Evolutionary conservation across 2,329 filamentous ascomycete genomes (phyloP).

Genomic region (Diaporthe ampelina): DNA sequence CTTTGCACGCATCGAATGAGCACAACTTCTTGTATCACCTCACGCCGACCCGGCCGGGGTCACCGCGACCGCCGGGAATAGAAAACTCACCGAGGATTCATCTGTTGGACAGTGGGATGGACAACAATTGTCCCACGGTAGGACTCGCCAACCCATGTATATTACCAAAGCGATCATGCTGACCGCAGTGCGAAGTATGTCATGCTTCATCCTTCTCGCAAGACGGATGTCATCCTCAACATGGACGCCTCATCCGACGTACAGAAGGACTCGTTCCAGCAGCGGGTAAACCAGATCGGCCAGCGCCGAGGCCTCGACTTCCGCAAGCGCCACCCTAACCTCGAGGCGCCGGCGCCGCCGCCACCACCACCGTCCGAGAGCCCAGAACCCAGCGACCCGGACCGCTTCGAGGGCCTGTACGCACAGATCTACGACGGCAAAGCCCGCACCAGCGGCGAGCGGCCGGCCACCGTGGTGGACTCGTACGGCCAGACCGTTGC

Average conservation of each 20-base stretch:
- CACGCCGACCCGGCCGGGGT: constrained; percentile 12
- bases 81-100: constrained; percentile 35
- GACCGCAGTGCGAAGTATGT: constrained; percentile 4
- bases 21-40: constrained; percentile 37
- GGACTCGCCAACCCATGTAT: neutral
- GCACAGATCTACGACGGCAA: constrained; percentile 36
- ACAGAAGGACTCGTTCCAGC: constrained; percentile 20
- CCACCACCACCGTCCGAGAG: neutral
- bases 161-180: neutral
- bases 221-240: constrained; percentile 28
- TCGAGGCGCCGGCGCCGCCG: constrained; percentile 22
- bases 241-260: constrained; percentile 37
- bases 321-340: constrained; percentile 25
- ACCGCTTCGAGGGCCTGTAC: constrained; percentile 1
- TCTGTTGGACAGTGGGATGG: constrained; percentile 34
- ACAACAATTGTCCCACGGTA: constrained; percentile 37
- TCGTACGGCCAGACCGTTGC: constrained; percentile 32
- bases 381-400: constrained; percentile 4
- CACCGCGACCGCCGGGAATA: constrained; percentile 25
- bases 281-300: constrained; percentile 33
- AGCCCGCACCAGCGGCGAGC: constrained; percentile 10
- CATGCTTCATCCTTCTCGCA: constrained; percentile 32
- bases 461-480: constrained; percentile 34
- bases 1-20: constrained; percentile 37
- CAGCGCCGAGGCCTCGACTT: constrained; percentile 30